phyloP scores from a whole-genome alignment of 2,329 filamentous ascomycete genomes.

The Fusarium annulatum region DNA sequence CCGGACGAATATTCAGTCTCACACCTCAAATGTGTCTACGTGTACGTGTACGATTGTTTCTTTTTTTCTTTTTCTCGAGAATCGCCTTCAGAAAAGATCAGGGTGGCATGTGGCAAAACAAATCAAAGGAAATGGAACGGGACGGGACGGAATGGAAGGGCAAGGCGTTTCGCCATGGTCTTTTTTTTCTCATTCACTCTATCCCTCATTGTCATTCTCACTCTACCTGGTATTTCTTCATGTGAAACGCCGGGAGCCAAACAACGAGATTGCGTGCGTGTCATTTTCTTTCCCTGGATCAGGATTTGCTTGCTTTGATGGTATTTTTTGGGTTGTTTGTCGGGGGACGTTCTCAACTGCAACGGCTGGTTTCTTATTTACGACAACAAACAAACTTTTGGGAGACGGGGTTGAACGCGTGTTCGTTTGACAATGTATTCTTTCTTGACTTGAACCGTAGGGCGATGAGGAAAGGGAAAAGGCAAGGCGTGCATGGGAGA shows the following conservation, averaged over 20 bases:
- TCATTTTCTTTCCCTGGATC: constrained; percentile 36
- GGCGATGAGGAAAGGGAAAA: constrained; percentile 30
- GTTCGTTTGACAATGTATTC: constrained; percentile 46
- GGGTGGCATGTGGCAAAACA: constrained; percentile 44
- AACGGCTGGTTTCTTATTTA: constrained; percentile 43
- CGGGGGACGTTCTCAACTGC: constrained; percentile 41
- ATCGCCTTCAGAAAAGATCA: constrained; percentile 48
- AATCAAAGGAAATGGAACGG: constrained; percentile 25
- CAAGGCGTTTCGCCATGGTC: constrained; percentile 42
- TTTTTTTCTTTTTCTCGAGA: constrained; percentile 45
- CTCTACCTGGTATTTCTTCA: constrained; percentile 28
- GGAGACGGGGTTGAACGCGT: constrained; percentile 39
- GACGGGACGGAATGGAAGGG: constrained; percentile 32
- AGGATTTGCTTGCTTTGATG: constrained; percentile 44
- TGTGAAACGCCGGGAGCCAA: constrained; percentile 32
- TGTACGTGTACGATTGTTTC: constrained; percentile 55
- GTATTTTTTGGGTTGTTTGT: constrained; percentile 45
- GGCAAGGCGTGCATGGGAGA: constrained; percentile 32
- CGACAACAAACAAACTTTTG: constrained; percentile 29
- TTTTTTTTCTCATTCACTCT: constrained; percentile 33
- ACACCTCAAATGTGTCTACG: constrained; percentile 48
- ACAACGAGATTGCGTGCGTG: constrained; percentile 41
- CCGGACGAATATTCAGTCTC: constrained; percentile 44
- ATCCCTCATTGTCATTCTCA: constrained; percentile 30
- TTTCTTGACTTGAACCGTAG: constrained; percentile 37